phyloP scores from a whole-genome alignment of 2,329 filamentous ascomycete species.

The Fusarium brachygibbosum region DNA sequence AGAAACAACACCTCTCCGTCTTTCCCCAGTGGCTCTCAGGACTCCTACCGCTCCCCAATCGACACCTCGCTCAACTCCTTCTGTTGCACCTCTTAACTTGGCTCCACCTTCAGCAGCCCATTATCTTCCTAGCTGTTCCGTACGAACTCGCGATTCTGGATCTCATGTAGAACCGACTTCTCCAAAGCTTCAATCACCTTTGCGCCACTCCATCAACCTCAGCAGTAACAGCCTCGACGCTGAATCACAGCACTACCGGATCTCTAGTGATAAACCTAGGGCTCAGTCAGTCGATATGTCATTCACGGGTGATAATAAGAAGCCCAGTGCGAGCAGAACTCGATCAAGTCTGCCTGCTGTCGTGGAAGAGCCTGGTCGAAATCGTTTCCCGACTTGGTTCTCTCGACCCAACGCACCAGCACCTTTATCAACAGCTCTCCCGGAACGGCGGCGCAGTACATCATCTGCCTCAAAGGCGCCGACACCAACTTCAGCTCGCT shows the following conservation, averaged over 20 bases:
- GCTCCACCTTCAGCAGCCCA: slow-evolving; percentile 37
- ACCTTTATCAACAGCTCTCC: slow-evolving; percentile 31
- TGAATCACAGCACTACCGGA: slow-evolving; percentile 32
- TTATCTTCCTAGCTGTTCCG: slow-evolving; percentile 36
- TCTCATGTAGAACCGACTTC: slow-evolving; percentile 49
- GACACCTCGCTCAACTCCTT: slow-evolving; percentile 25
- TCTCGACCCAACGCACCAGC: slow-evolving; percentile 36
- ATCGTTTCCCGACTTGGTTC: slow-evolving; percentile 45
- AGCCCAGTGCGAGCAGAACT: slow-evolving; percentile 19
- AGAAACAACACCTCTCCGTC: slow-evolving; percentile 39
- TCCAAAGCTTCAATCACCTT: slow-evolving; percentile 50
- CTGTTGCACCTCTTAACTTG: slow-evolving; percentile 24
- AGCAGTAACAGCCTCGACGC: slow-evolving; percentile 33
- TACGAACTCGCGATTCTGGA: slow-evolving; percentile 43
- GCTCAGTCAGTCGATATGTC: slow-evolving; percentile 52
- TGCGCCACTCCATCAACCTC: slow-evolving; percentile 51
- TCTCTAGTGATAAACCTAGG: slow-evolving; percentile 25
- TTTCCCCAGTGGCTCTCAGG: slow-evolving; percentile 36
- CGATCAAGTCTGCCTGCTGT: slow-evolving; percentile 30
- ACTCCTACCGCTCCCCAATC: slow-evolving; percentile 31
- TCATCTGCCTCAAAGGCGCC: slow-evolving; percentile 54
- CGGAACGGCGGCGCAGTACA: slow-evolving; percentile 35
- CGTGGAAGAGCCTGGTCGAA: slow-evolving; percentile 38
- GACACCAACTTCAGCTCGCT: slow-evolving; percentile 55
- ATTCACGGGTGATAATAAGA: slow-evolving; percentile 51